phyloP scores from a whole-genome alignment of 345 rosid genomes.

The Syzygium aqueum region DNA sequence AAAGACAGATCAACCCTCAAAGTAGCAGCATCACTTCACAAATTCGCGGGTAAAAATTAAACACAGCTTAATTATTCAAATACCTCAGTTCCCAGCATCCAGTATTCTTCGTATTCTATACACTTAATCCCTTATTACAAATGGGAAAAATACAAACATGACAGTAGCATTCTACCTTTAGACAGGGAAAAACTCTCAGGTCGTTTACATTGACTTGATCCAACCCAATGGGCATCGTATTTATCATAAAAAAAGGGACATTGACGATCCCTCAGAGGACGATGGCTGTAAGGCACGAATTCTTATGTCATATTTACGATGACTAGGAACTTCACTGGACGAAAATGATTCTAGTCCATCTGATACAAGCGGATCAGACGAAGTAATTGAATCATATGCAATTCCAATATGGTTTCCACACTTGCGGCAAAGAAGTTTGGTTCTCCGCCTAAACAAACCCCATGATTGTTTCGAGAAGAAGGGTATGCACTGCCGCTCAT shows the following conservation, averaged over 20 bases:
- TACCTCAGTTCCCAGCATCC: not conserved
- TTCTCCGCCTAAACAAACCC: slow-evolving; percentile 61
- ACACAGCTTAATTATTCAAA: not conserved
- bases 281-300: slow-evolving; percentile 91
- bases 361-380: slow-evolving; percentile 33
- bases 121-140: not conserved
- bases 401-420: slow-evolving; percentile 72
- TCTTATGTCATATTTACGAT: slow-evolving; percentile 54
- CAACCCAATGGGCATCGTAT: not conserved
- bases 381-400: slow-evolving; percentile 43
- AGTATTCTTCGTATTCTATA: not conserved
- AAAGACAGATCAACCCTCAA: not conserved
- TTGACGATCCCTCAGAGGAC: slow-evolving; percentile 24
- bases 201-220: not conserved
- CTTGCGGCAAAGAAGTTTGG: slow-evolving; percentile 88
- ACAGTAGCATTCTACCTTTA: not conserved
- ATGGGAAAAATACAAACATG: not conserved
- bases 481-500: slow-evolving; percentile 83
- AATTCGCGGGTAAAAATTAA: not conserved
- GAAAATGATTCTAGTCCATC: slow-evolving; percentile 40
- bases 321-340: slow-evolving; percentile 17
- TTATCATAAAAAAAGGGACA: slow-evolving; percentile 18
- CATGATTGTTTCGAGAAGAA: slow-evolving; percentile 48
- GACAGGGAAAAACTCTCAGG: not conserved
- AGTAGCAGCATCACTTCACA: not conserved